Evolutionary conservation across 345 rosid genomes (phyloP), one percentile per base, ranked within the genome.

Genomic region (Orychophragmus violaceus): DNA sequence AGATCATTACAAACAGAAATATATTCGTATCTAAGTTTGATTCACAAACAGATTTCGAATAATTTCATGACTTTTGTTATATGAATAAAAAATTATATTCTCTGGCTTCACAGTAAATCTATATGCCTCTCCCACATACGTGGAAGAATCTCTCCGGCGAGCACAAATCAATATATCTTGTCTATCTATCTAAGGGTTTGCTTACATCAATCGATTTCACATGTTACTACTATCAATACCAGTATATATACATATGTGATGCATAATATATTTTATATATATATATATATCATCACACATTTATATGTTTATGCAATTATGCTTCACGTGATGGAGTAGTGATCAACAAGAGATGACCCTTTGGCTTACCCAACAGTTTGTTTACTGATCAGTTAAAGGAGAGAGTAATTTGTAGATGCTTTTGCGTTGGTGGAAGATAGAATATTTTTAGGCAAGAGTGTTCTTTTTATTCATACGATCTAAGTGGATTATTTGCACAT

Each of bases 21-120:
- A 74, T 66, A 36, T 74, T 68, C 74, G 73, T 74, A 67, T 74
- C 69, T 52, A 45, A 68, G 59, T 53, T 74, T 61, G 59, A 55
- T 61, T 61, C 73, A 67, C 33, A 74, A 25, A 18, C 21, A 61
- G 59, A 74, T 74, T 29, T 68, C 69, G 69, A 74, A 67, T 61
- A 42, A 44, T 61, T 24, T 67, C 52, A 45, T 61, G 64, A 74
- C 64, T 35, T 67, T 73, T 53, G 63, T 61, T 54, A 27, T 33
- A 52, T 11, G 45, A 33, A 61, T 52, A 35, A 28, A 66, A 21
- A 25, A 51, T 53, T 74, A 44, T 36, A 60, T 67, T 50, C 58
- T 30, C 49, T 44, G 62, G 44, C 64, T 61, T 53, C 39, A 68
- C 59, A 27, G 12, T 67, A 60, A 18, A 46, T 21, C 24, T 19